phyloP scores from a whole-genome alignment of 345 rosid species.

The Hibiscus tridactylites region DNA sequence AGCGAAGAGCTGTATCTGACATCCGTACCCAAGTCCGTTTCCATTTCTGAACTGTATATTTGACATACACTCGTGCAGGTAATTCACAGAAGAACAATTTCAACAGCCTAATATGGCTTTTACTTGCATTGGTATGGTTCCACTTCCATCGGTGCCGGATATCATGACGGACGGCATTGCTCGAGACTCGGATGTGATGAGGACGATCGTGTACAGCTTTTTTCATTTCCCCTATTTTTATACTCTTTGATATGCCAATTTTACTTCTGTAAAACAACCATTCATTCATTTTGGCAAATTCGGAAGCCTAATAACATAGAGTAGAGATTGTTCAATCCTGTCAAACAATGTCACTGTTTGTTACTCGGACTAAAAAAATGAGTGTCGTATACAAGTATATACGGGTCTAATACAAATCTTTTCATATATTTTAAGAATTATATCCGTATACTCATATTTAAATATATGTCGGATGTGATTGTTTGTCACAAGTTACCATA shows the following conservation, averaged over 20 bases:
- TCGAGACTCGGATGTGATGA: constrained; percentile 4
- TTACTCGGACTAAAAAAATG: too few species aligned
- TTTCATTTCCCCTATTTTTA: neutral
- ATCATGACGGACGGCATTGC: constrained; percentile 6
- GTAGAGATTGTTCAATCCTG: too few species aligned
- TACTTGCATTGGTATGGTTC: constrained; percentile 20
- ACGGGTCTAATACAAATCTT: too few species aligned
- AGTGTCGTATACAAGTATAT: too few species aligned
- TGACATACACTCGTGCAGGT: constrained; percentile 28
- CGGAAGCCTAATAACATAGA: too few species aligned
- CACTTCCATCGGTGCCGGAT: constrained; percentile 19
- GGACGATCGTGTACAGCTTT: constrained; percentile 8
- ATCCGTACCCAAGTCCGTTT: neutral
- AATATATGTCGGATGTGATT: too few species aligned
- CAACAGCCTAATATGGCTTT: constrained; percentile 19
- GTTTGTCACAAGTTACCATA: too few species aligned
- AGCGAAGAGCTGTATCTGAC: neutral
- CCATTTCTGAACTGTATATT: neutral
- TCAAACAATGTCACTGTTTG: too few species aligned
- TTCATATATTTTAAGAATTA: too few species aligned
- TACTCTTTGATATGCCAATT: neutral
- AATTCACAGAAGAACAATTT: constrained; percentile 20
- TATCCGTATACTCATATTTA: too few species aligned
- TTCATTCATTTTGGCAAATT: constrained; percentile 15
- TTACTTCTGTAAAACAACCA: neutral